Evolutionary conservation across 2,329 filamentous ascomycete species (phyloP).

Genomic region (Penicillium sp.): DNA sequence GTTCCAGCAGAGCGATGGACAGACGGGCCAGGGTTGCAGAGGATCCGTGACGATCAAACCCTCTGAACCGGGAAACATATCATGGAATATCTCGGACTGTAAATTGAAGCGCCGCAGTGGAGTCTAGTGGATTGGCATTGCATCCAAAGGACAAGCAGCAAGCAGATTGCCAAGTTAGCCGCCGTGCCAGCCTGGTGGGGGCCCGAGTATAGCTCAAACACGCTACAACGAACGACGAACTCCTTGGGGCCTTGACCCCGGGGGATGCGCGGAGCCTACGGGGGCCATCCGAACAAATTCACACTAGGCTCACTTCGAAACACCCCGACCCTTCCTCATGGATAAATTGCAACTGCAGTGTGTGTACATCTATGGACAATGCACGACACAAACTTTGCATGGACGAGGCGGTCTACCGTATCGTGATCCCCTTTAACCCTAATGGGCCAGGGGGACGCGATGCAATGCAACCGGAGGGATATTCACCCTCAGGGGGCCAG

Average conservation of each 20-base stretch:
- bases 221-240: constrained; percentile 35
- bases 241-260: constrained; percentile 10
- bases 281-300: not conserved
- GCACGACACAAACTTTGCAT: no score
- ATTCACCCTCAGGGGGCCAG: not conserved
- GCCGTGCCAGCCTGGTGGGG: constrained; percentile 31
- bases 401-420: no score
- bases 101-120: constrained; percentile 11
- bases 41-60: not conserved
- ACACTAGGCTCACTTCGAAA: constrained; percentile 2
- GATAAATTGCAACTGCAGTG: no score
- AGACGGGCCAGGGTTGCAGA: not conserved
- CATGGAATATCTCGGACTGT: not conserved
- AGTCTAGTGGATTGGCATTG: not conserved
- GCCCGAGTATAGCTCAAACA: constrained; percentile 39
- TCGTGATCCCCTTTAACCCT: constrained; percentile 9
- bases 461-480: constrained; percentile 1
- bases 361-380: no score
- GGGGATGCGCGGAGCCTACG: constrained; percentile 2
- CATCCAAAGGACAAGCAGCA: not conserved
- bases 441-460: constrained; percentile 9
- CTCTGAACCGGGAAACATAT: not conserved
- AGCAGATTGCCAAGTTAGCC: constrained; percentile 28
- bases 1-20: not conserved
- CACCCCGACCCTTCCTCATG: no score